Evolutionary conservation across 257 asterid species (phyloP).

Genomic region (Solanum sparsipilum): DNA sequence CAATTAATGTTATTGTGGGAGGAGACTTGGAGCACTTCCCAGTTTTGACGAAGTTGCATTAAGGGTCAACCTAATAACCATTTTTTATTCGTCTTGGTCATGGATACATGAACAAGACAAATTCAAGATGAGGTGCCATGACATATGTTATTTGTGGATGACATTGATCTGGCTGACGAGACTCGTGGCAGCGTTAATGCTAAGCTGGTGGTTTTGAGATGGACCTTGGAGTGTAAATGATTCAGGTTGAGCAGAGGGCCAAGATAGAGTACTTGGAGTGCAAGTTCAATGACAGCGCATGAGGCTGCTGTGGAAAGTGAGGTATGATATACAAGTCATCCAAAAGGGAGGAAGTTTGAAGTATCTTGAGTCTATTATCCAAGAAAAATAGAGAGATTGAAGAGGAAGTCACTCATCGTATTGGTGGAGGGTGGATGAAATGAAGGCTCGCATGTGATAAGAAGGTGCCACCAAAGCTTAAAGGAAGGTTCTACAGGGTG

Average conservation of each 20-base stretch:
- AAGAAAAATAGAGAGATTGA: background rate
- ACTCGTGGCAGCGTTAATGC: background rate
- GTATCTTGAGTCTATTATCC: background rate
- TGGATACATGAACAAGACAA: background rate
- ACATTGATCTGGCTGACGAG: background rate
- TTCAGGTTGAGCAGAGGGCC: background rate
- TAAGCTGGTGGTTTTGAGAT: background rate
- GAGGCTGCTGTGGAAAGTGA: background rate
- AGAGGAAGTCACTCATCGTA: background rate
- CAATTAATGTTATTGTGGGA: background rate
- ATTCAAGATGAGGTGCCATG: background rate
- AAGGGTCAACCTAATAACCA: background rate
- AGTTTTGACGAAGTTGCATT: background rate
- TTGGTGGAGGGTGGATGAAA: background rate
- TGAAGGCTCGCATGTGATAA: background rate
- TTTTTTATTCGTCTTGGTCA: background rate
- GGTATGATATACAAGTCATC: background rate
- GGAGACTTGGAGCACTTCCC: background rate
- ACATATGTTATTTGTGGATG: background rate
- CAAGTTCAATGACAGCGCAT: background rate
- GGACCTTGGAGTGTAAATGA: background rate
- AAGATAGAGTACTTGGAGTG: background rate
- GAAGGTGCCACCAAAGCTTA: background rate
- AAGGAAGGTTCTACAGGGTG: background rate
- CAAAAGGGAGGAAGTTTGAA: background rate